phyloP scores from a whole-genome alignment of 495 filamentous ascomycete genomes.

The Neurospora sp. region DNA sequence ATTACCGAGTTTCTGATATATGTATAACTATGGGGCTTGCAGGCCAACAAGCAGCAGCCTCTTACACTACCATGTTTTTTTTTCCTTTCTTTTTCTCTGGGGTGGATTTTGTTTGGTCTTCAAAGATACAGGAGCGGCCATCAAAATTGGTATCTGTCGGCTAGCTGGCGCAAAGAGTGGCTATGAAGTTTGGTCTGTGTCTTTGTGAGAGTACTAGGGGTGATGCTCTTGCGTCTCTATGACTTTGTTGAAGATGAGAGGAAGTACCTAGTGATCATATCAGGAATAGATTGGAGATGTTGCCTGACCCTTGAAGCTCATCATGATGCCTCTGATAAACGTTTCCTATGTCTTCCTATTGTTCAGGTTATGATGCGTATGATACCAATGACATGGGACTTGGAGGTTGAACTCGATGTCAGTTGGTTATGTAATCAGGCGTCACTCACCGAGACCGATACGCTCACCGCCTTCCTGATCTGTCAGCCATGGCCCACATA shows the following conservation, averaged over 20 bases:
- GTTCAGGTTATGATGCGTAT: neutral
- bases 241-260: neutral
- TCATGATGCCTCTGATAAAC: neutral
- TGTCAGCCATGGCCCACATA: neutral
- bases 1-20: neutral
- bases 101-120: neutral
- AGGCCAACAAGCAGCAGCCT: neutral
- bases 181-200: neutral
- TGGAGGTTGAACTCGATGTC: neutral
- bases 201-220: neutral
- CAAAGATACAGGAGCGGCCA: neutral
- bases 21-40: neutral
- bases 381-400: neutral
- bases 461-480: constrained; percentile 7
- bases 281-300: neutral
- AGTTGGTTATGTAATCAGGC: neutral
- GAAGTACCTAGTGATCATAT: neutral
- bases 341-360: neutral
- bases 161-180: neutral
- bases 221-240: neutral
- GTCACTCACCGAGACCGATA: neutral
- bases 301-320: neutral
- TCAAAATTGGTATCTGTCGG: neutral
- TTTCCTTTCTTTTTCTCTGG: neutral
- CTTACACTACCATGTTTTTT: neutral